These are phyloP conservation scores for Grifola frondosa DNA, from an alignment of 1,284 basidiomycete genomes.

Conservation along the genomic window DNA sequence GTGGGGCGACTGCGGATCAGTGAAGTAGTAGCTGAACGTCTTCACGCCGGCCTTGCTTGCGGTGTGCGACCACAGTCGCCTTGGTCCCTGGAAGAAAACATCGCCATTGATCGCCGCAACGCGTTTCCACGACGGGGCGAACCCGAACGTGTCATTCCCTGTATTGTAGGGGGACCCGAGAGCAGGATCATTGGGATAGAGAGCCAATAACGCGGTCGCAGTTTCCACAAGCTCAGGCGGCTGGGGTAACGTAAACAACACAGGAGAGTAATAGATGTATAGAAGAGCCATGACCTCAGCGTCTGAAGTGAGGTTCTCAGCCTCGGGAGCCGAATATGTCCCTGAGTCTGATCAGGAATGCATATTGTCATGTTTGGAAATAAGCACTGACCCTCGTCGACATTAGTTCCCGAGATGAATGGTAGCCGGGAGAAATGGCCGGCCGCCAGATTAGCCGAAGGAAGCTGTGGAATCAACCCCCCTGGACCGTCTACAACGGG, in stretches of 20 bases:
- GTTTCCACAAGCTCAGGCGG: too few species aligned
- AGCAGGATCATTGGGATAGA: slow-evolving; percentile 50
- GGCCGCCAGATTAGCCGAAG: slow-evolving; percentile 35
- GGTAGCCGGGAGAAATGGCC: slow-evolving; percentile 43
- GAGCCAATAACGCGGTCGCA: slow-evolving; percentile 38
- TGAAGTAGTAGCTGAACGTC: slow-evolving; percentile 49
- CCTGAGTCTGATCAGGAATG: too few species aligned
- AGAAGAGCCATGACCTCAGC: too few species aligned
- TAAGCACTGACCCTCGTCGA: slow-evolving; percentile 25
- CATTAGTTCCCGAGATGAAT: slow-evolving; percentile 46
- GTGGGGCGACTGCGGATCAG: slow-evolving; percentile 36
- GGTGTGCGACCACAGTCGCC: slow-evolving; percentile 41
- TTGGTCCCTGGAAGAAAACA: slow-evolving; percentile 40
- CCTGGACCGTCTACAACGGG: slow-evolving; percentile 36
- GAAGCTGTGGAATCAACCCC: slow-evolving; percentile 43
- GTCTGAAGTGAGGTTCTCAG: too few species aligned
- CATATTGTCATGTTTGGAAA: too few species aligned
- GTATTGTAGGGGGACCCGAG: slow-evolving; percentile 51
- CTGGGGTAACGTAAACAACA: too few species aligned
- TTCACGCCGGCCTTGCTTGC: slow-evolving; percentile 39
- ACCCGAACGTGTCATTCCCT: slow-evolving; percentile 50
- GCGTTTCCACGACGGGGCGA: slow-evolving; percentile 43
- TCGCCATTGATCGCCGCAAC: slow-evolving; percentile 46
- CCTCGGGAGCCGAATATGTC: too few species aligned
- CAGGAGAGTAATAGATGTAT: too few species aligned